These are phyloP conservation scores for Podaxis sp. DNA, from an alignment of 768 basidiomycete species.

Conservation along the genomic window DNA sequence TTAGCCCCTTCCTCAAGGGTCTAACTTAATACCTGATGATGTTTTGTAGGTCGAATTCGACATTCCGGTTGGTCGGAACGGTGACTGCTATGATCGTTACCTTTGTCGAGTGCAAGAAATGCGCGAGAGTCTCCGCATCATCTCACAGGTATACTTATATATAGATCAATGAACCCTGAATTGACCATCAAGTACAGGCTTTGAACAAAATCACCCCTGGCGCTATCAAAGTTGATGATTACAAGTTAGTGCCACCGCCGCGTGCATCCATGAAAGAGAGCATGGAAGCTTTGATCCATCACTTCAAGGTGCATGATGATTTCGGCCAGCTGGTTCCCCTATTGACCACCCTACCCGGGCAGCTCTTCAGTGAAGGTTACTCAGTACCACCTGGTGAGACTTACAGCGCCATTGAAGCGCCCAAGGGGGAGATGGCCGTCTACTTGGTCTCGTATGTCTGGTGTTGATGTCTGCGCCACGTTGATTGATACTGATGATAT, in stretches of 20 bases:
- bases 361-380: constrained; percentile 96
- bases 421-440: constrained; percentile 98
- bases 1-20: constrained; percentile 22
- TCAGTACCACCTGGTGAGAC: constrained; percentile 96
- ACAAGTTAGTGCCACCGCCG: constrained; percentile 95
- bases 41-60: constrained; percentile 86
- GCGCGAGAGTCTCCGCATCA: constrained; percentile 89
- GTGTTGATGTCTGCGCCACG: neutral
- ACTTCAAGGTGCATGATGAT: constrained; percentile 73
- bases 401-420: constrained; percentile 96
- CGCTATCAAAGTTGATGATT: constrained; percentile 91
- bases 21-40: neutral
- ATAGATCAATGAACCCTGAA: neutral
- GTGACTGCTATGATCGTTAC: constrained; percentile 98
- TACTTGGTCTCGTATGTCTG: constrained; percentile 87
- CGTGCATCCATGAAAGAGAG: constrained; percentile 99
- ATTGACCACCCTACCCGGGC: neutral
- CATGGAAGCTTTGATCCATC: constrained; percentile 97
- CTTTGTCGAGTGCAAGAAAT: constrained; percentile 98
- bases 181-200: constrained; percentile 32
- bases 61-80: constrained; percentile 92
- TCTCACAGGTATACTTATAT: constrained; percentile 48
- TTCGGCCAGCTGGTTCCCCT: neutral
- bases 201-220: constrained; percentile 97
- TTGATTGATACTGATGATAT: constrained; percentile 1